These are phyloP conservation scores for Bipolaris sorokiniana DNA, from an alignment of 2,329 filamentous ascomycete genomes.

Conservation along the genomic window DNA sequence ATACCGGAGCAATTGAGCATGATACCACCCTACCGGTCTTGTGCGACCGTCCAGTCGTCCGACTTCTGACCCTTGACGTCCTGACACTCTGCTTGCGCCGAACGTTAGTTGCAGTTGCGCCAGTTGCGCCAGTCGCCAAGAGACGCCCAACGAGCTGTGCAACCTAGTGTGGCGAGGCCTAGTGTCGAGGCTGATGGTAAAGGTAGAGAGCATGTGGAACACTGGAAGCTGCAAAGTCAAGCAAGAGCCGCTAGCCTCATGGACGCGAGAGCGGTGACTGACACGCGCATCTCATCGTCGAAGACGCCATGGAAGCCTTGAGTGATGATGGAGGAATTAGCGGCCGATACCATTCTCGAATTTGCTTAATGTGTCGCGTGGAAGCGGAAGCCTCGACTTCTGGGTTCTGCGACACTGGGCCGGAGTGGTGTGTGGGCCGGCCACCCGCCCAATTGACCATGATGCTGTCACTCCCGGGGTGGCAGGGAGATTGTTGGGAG, in stretches of 20 bases:
- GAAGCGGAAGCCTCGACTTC: conserved; percentile 37
- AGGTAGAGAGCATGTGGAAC: not conserved
- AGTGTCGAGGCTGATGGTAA: conserved; percentile 1
- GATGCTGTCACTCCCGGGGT: conserved; percentile 7
- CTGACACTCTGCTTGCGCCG: conserved; percentile 6
- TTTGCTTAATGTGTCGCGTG: conserved; percentile 43
- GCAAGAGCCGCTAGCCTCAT: conserved; percentile 3
- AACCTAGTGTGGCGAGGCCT: not conserved
- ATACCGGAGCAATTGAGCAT: conserved; percentile 20
- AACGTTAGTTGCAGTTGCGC: conserved; percentile 4
- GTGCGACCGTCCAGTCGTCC: conserved; percentile 16
- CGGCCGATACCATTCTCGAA: conserved; percentile 19
- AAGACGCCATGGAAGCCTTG: conserved; percentile 30
- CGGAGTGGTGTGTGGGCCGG: conserved; percentile 15
- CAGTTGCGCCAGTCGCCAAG: conserved; percentile 3
- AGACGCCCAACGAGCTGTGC: not conserved
- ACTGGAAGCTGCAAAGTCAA: not conserved
- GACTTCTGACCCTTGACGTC: conserved; percentile 16
- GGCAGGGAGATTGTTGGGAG: conserved; percentile 8
- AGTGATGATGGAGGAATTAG: conserved; percentile 21
- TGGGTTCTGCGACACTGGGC: conserved; percentile 35
- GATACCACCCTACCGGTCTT: conserved; percentile 22
- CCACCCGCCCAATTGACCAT: conserved; percentile 5
- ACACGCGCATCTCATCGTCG: conserved; percentile 19
- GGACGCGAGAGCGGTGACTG: conserved; percentile 20